These are phyloP conservation scores for Daldinia bambusicola DNA, from an alignment of 495 filamentous ascomycete species.

Conservation along the genomic window DNA sequence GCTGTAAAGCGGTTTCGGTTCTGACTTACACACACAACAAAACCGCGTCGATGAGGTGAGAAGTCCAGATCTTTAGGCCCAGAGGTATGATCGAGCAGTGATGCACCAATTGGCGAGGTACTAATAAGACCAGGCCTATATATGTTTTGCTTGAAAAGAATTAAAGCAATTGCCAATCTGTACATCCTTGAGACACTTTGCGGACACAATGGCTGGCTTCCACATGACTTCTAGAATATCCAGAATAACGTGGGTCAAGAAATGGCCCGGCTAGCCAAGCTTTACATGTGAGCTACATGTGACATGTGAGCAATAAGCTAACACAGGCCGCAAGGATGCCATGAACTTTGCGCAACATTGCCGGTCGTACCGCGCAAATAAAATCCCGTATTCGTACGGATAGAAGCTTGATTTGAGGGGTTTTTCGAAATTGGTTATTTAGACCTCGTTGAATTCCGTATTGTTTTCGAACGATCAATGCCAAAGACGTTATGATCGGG, in stretches of 20 bases:
- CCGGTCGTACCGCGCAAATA: conserved; percentile 8
- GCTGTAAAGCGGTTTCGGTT: conserved; percentile 15
- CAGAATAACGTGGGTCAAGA: conserved; percentile 29
- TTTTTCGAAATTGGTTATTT: conserved; percentile 2
- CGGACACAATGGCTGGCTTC: conserved; percentile 11
- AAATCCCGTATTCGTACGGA: conserved; percentile 25
- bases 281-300: background rate
- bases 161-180: conserved; percentile 5
- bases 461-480: background rate
- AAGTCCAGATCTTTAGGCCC: conserved; percentile 17
- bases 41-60: conserved; percentile 15
- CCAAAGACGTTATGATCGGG: background rate
- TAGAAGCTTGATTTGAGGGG: conserved; percentile 1
- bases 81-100: conserved; percentile 1
- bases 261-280: background rate
- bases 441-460: background rate
- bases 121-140: conserved; percentile 10
- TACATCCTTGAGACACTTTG: conserved; percentile 4
- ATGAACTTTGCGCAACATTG: conserved; percentile 30
- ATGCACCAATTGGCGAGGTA: conserved; percentile 13
- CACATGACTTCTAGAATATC: conserved; percentile 35
- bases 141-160: background rate
- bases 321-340: conserved; percentile 1
- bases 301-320: background rate
- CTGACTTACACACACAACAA: conserved; percentile 10